These are phyloP conservation scores for Pachysandra terminalis DNA, from an alignment of 164 flowering plant species.

Conservation along the genomic window DNA sequence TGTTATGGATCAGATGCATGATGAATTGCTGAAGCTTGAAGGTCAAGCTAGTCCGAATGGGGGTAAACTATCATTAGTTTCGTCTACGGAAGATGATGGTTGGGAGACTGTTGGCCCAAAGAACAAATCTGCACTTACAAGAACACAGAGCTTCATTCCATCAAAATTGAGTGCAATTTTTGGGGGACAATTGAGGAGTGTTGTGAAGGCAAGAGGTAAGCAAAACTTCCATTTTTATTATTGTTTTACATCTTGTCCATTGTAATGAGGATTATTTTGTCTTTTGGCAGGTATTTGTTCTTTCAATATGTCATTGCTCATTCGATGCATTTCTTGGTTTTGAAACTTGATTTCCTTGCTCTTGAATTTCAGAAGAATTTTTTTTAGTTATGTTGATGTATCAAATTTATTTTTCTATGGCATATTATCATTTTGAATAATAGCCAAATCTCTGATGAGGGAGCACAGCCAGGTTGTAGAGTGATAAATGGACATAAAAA, in stretches of 20 bases:
- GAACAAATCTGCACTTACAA: constrained; percentile 89
- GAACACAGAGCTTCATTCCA: constrained; percentile 83
- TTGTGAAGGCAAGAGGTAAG: constrained; percentile 86
- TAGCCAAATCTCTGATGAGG: too few species aligned
- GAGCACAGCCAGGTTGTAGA: too few species aligned
- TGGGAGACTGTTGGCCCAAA: constrained; percentile 99
- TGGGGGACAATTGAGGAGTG: constrained; percentile 87
- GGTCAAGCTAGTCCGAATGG: constrained; percentile 39
- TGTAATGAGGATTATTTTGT: too few species aligned
- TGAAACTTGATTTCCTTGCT: neutral
- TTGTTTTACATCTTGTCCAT: neutral
- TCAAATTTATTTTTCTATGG: too few species aligned
- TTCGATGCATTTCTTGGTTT: neutral
- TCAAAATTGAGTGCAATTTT: constrained; percentile 84
- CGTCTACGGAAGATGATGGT: constrained; percentile 80
- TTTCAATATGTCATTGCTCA: neutral
- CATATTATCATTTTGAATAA: too few species aligned
- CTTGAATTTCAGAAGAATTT: neutral
- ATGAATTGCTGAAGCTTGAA: constrained; percentile 79
- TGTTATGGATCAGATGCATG: constrained; percentile 88
- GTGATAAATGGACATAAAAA: too few species aligned
- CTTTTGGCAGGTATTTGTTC: neutral
- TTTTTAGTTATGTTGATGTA: too few species aligned
- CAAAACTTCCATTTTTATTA: neutral
- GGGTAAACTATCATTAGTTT: constrained; percentile 40